A percentile compares a stretch with the other conserved stretches of the same genome.
phyloP scores from a whole-genome alignment of 345 rosid genomes.

The Aurinia saxatilis region DNA sequence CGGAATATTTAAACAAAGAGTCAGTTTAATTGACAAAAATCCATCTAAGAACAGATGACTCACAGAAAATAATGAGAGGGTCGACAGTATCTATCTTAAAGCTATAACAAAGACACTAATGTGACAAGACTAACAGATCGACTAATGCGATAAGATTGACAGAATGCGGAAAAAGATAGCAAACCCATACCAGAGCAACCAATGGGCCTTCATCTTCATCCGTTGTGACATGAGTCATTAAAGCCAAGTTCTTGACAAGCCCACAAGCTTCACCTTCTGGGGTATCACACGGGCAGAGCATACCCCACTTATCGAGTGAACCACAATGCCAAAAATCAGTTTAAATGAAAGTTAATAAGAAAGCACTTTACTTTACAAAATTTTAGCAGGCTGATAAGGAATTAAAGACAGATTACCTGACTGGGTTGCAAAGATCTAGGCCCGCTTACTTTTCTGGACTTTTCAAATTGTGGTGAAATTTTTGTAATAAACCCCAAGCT shows the following conservation, averaged over 20 bases:
- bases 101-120: background rate
- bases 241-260: constrained; percentile 89
- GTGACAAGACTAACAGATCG: background rate
- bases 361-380: background rate
- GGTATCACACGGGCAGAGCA: constrained; percentile 99
- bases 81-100: constrained; percentile 1
- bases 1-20: constrained; percentile 13
- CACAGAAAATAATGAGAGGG: background rate
- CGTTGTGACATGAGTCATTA: constrained; percentile 98
- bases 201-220: constrained; percentile 90
- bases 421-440: constrained; percentile 98
- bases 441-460: constrained; percentile 99
- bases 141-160: background rate
- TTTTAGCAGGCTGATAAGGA: background rate
- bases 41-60: background rate
- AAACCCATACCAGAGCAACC: constrained; percentile 55
- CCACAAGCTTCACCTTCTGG: constrained; percentile 99
- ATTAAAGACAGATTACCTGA: constrained; percentile 49
- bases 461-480: constrained; percentile 80
- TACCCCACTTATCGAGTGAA: constrained; percentile 66
- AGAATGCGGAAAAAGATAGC: background rate
- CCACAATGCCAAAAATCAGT: background rate
- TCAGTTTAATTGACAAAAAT: background rate
- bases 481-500: constrained; percentile 77
- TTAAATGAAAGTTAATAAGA: background rate